Evolutionary conservation across 441 rosid species (phyloP), one percentile per base, ranked within the genome.

Genomic region (Geranium incanum): DNA sequence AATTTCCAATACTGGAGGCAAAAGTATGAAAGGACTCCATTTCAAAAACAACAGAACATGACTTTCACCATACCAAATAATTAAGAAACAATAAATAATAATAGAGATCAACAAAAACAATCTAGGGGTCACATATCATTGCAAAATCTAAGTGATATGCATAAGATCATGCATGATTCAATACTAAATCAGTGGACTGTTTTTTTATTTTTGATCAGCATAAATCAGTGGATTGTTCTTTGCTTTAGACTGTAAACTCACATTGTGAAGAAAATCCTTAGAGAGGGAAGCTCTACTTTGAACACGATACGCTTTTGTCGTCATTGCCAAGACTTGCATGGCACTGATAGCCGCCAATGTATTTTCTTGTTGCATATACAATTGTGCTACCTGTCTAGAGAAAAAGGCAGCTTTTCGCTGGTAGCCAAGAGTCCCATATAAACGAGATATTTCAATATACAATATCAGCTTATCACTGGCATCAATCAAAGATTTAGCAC

Each of bases 381-480:
- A 76, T 83, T 85, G 98, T 74, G 98, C 99, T 18, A 95, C 97
- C 85, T 89, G 95, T 86, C 99, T 90, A 48, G 98, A 90, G 72
- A 92, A 95, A 84, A 95, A 92, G 77, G 98, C 99, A 71, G 98
- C 96, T 84, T 90, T 95, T 73, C 97, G 80, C 72, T 90, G 93
- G 81, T 92, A 95, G 76, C 94, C 97, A 79, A 92, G 88, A 69
- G 79, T 80, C 71, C 99, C 99, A 85, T 83, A 95, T 65, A 95
- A 83, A 70, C 97, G 98, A 68, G 99, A 94, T 78, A 95, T 79
- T 84, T 95, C 99, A 48, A 92, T 85, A 81, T 81, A 92, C 75
- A 95, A 75, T 83, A 95, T 78, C 19, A 95, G 95, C 74, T 93
- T 86, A 78, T 95, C 98, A 66, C 87, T 90, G 7, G 89, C 95